Conservation (phyloP, 495 filamentous ascomycete genomes). For the Talaromyces proteolyticus region DNA sequence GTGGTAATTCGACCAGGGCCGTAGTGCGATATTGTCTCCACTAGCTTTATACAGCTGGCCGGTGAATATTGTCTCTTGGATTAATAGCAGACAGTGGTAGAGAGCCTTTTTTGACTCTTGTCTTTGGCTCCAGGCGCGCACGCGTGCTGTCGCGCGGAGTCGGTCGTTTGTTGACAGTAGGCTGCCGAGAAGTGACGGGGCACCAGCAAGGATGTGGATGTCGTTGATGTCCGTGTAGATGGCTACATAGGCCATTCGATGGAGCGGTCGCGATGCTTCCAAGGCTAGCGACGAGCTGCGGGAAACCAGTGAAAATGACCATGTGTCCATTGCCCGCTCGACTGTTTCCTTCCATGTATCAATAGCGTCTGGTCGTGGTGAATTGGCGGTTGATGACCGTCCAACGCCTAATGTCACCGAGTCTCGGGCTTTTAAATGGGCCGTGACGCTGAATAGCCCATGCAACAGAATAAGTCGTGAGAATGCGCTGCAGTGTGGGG, state of each 20-base stretch:
- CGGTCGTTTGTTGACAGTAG: conserved; percentile 3
- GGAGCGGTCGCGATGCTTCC: conserved; percentile 3
- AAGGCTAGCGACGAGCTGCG: conserved; percentile 1
- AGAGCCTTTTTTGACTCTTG: conserved; percentile 7
- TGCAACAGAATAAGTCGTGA: conserved; percentile 3
- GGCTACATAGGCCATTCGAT: conserved; percentile 12
- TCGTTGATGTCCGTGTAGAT: conserved; percentile 10
- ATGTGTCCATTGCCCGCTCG: conserved; percentile 3
- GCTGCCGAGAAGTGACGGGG: conserved; percentile 6
- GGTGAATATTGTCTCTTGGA: conserved; percentile 7
- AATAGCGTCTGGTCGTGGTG: conserved; percentile 1
- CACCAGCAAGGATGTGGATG: conserved; percentile 8
- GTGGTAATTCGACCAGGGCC: conserved; percentile 13
- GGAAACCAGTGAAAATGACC: conserved; percentile 5
- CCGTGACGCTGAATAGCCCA: conserved; percentile 7
- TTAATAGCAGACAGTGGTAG: conserved; percentile 4
- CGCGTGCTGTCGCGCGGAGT: conserved; percentile 1
- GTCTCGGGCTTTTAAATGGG: conserved; percentile 8
- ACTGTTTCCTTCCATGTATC: conserved; percentile 5
- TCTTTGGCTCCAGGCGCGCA: conserved; percentile 6
- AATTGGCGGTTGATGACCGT: conserved; percentile 1
- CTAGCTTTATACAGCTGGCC: conserved; percentile 7
- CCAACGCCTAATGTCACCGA: conserved; percentile 3
- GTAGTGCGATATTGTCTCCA: conserved; percentile 11
- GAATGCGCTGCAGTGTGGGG: conserved; percentile 5